phyloP scores from a whole-genome alignment of 1,139 yeast species.

The Geotrichum candidum region DNA sequence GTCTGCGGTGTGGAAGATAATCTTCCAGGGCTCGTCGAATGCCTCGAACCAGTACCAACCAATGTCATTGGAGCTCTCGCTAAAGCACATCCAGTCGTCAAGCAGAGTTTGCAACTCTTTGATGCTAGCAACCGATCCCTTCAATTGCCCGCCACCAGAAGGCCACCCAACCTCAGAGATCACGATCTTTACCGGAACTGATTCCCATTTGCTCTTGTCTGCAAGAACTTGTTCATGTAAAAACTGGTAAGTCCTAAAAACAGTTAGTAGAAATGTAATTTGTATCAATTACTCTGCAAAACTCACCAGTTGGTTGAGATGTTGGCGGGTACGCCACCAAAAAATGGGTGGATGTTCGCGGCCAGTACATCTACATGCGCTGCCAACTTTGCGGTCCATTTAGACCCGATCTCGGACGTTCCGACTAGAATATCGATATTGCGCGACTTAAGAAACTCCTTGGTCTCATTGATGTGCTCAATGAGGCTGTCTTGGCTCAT shows the following conservation, averaged over 20 bases:
- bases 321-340: constrained; percentile 52
- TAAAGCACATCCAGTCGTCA: constrained; percentile 48
- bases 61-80: constrained; percentile 28
- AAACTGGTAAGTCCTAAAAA: constrained; percentile 39
- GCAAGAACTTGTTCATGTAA: constrained; percentile 40
- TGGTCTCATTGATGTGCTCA: constrained; percentile 42
- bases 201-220: constrained; percentile 27
- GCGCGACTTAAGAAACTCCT: constrained; percentile 35
- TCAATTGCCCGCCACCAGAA: constrained; percentile 49
- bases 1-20: constrained; percentile 44
- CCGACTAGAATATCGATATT: constrained; percentile 45
- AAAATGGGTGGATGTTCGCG: constrained; percentile 63
- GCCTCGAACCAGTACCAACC: constrained; percentile 68
- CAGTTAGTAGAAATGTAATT: neutral
- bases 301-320: constrained; percentile 46
- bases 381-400: constrained; percentile 32
- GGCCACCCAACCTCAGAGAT: constrained; percentile 75
- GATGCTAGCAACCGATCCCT: constrained; percentile 45
- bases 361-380: constrained; percentile 53
- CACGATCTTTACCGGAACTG: constrained; percentile 33
- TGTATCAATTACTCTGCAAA: neutral
- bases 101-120: constrained; percentile 46
- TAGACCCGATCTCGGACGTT: constrained; percentile 51
- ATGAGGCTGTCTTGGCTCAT: constrained; percentile 39
- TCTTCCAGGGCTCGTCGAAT: constrained; percentile 70